Base-by-base conservation (phyloP, 129 eudicot genomes). In the Flaveria bidentis region DNA sequence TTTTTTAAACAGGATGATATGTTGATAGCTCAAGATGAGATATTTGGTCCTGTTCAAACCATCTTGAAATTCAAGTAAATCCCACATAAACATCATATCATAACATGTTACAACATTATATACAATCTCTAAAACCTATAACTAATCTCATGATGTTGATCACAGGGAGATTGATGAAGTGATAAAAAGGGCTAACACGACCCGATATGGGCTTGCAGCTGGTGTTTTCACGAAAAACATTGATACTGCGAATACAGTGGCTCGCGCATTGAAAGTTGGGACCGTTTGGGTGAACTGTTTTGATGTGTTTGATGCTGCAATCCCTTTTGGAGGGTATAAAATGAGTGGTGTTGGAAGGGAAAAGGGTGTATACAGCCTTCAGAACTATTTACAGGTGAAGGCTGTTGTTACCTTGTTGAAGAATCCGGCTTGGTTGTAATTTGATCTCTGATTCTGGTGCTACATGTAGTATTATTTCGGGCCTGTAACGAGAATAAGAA, bases 331-430 rank as follows among this genome's bases (percentile, higher is more conserved):
- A 22, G 95, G 97, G 81, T 91, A 88, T 73, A 91, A 91, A 64
- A 91, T 91, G 97, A 91, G 97, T 58, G 97, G 97, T 23, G 75
- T 82, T 20, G 97, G 97, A 44, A 84, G 97, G 80, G 97, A 91
- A 25, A 91, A 91, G 79, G 97, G 97, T 26, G 61, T 86, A n/a
- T 83, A 91, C 77, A 88, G 97, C 74, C 92, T 91, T 26, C 36
- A 88, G 55, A 86, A 85, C 81, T 91, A 91, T 70, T 78, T 91
- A 71, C 97, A 87, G 71, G 95, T 91, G 66, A 91, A 91, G 81
- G 92, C 97, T 69, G 90, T 91, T 39, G 94, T 91, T 50, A 82
- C 87, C 22, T 74, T 92, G 9, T 73, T 88, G 72, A 82, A 84
- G 64, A 88, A 88, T 85, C 92, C 97, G 14, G 95, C 95, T 5